Evolutionary conservation across 2,329 filamentous ascomycete species (phyloP), one percentile per base, ranked within the genome.

Genomic region (Saccharata proteae): DNA sequence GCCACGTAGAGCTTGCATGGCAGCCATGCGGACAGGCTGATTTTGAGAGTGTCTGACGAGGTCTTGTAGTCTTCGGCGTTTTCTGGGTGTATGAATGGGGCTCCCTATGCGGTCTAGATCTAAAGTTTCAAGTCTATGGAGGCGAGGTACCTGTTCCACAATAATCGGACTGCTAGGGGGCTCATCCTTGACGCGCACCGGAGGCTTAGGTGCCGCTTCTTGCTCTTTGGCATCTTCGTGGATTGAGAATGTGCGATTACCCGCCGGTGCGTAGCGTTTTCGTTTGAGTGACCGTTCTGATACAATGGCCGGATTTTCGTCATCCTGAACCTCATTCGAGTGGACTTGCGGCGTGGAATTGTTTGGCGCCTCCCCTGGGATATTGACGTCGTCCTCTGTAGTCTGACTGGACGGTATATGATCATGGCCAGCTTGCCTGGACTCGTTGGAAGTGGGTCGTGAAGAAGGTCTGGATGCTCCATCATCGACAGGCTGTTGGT

Each of bases 221-320:
- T 45, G 48, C 16, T 10, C 10, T 6, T 25, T 18, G 22, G n/a
- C n/a, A 16, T 32, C 27, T 12, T 43, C 26, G 25, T 42, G 42
- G 3, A 49, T 35, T 8, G 42, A 35, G 10, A 48, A 33, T 3
- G 30, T 43, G 7, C 7, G 3, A 3, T 16, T 16, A 8, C n/a
- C 26, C 19, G 32, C 37, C 1, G 40, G 35, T 25, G 42, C 38
- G 9, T 30, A 39, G 12, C 53, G 45, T 39, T 59, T 64, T 5
- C 61, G 58, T 40, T 63, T 65, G 7, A 65, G 43, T 2, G 52
- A 49, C 14, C 58, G 49, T 26, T 52, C 49, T 6, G 54, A 63
- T 1, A 65, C 46, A 16, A 65, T 43, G 14, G 57, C 40, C 4
- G 61, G 61, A 11, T 50, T 40, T 26, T 57, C 52, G n/a, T 62